Evolutionary conservation across 1,139 yeast genomes (phyloP).

Genomic region (Kurtzmaniella quercitrusa): DNA sequence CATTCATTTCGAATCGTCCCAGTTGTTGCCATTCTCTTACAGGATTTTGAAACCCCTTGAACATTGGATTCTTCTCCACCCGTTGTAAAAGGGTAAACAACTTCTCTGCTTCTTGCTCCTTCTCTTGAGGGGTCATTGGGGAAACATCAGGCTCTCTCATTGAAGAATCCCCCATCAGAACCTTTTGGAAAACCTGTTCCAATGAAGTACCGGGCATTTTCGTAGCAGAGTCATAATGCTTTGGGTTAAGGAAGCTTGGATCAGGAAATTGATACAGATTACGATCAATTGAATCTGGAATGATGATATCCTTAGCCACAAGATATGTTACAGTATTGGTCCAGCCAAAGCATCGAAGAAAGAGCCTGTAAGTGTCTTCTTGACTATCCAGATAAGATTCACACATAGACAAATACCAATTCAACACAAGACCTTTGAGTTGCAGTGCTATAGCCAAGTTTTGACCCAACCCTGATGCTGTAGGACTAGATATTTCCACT

Average conservation of each 20-base stretch:
- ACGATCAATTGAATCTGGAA: not conserved
- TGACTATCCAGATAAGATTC: not conserved
- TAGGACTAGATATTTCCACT: not conserved
- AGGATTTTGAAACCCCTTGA: slow-evolving; percentile 42
- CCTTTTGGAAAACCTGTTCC: not conserved
- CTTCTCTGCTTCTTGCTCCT: slow-evolving; percentile 50
- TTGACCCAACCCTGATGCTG: not conserved
- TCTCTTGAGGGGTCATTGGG: slow-evolving; percentile 45
- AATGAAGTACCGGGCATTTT: not conserved
- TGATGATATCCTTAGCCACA: not conserved
- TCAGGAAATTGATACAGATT: not conserved
- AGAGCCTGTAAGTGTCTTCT: not conserved
- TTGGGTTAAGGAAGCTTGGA: not conserved
- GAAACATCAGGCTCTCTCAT: not conserved
- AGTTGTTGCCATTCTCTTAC: slow-evolving; percentile 31
- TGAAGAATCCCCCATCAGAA: not conserved
- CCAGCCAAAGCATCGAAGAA: slow-evolving; percentile 3
- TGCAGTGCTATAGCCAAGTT: not conserved
- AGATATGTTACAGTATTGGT: slow-evolving; percentile 1
- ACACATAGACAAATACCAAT: slow-evolving; percentile 2
- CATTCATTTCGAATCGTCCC: slow-evolving; percentile 23
- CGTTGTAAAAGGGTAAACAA: slow-evolving; percentile 46
- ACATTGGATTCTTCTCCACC: slow-evolving; percentile 43
- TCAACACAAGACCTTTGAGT: not conserved
- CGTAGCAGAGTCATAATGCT: not conserved